Evolutionary conservation across 331 rosid genomes (phyloP).

Genomic region (Pyrus hybrid): DNA sequence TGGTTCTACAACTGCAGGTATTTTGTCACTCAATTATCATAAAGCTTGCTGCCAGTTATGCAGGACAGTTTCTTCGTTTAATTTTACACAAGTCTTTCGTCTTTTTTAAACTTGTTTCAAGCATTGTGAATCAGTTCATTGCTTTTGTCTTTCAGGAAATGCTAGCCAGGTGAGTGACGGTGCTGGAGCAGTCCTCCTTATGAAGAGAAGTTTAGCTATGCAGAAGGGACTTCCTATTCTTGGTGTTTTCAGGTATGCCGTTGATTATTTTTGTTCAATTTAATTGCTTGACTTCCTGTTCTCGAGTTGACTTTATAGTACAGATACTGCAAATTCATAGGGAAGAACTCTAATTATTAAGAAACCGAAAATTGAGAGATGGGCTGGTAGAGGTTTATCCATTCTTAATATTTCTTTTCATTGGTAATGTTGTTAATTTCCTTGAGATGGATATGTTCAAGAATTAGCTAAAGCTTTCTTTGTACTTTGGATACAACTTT

Average conservation of each 20-base stretch:
- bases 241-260: constrained; percentile 62
- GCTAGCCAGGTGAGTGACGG: too few relatives aligned
- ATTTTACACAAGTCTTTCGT: neutral
- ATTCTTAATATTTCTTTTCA: neutral
- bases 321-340: neutral
- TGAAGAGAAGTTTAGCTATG: too few relatives aligned
- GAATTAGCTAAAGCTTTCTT: neutral
- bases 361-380: neutral
- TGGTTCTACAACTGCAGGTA: constrained; percentile 92
- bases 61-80: neutral
- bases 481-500: constrained; percentile 4
- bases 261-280: neutral
- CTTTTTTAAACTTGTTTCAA: neutral
- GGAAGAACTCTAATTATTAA: neutral
- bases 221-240: too few relatives aligned
- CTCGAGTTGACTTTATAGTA: neutral
- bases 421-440: neutral
- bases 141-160: constrained; percentile 19
- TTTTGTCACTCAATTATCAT: neutral
- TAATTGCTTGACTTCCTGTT: too few relatives aligned
- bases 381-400: neutral
- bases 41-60: neutral
- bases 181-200: too few relatives aligned
- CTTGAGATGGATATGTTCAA: neutral
- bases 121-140: neutral